Evolutionary conservation across 805 yeast genomes (phyloP).

Genomic region (Myxozyma mucilagina): DNA sequence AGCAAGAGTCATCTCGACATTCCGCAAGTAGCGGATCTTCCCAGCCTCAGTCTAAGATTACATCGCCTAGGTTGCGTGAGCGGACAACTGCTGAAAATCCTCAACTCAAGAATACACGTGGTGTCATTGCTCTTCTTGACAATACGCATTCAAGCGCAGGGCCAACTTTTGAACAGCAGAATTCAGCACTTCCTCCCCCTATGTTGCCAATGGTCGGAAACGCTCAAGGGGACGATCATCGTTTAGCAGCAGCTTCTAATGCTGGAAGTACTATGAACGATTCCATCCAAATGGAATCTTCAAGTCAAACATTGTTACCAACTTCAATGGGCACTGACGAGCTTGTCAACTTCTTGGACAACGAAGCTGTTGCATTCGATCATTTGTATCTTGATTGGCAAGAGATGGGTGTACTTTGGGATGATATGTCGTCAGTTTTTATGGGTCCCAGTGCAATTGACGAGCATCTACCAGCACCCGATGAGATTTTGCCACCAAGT

Average conservation of each 20-base stretch:
- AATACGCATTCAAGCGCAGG: constrained; percentile 9
- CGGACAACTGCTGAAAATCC: constrained; percentile 14
- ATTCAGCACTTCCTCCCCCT: constrained; percentile 18
- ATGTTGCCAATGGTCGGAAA: neutral
- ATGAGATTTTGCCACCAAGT: neutral
- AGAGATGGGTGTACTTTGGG: constrained; percentile 31
- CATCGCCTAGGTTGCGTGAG: constrained; percentile 23
- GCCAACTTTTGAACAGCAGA: constrained; percentile 29
- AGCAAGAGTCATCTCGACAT: constrained; percentile 12
- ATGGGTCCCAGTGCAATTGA: neutral
- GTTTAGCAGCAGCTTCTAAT: neutral
- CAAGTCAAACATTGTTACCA: neutral
- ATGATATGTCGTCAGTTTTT: constrained; percentile 22
- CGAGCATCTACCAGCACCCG: neutral
- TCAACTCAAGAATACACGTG: constrained; percentile 21
- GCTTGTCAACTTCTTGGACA: constrained; percentile 25
- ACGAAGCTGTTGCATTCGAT: constrained; percentile 32
- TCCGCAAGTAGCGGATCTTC: constrained; percentile 2
- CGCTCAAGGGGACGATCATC: neutral
- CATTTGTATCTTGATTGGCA: constrained; percentile 30
- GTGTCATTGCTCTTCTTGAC: constrained; percentile 28
- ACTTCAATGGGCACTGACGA: constrained; percentile 31
- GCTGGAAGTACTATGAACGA: neutral
- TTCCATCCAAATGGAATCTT: neutral
- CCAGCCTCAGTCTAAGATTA: constrained; percentile 12